phyloP scores from a whole-genome alignment of 768 basidiomycete genomes.

The Calocybe cyanea region DNA sequence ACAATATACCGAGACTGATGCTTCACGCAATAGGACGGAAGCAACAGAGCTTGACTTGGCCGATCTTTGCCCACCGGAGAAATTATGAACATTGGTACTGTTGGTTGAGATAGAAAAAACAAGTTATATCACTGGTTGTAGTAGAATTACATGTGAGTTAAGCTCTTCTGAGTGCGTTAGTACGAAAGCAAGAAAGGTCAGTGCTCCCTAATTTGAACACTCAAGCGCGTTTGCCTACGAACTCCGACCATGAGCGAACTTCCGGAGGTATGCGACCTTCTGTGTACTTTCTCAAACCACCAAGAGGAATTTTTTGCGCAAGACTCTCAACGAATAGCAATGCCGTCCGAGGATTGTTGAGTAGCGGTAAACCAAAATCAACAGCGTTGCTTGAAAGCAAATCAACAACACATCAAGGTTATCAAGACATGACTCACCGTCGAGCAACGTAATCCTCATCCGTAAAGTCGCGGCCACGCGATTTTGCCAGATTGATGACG shows the following conservation, averaged over 20 bases:
- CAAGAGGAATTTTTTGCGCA: constrained; percentile 76
- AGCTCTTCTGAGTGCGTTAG: constrained; percentile 20
- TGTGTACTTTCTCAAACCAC: constrained; percentile 71
- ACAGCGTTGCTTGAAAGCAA: constrained; percentile 70
- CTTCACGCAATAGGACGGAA: constrained; percentile 8
- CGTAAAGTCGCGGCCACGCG: constrained; percentile 66
- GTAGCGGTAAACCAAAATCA: constrained; percentile 88
- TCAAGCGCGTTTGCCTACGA: constrained; percentile 70
- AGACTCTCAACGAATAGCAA: constrained; percentile 89
- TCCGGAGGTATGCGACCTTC: constrained; percentile 90
- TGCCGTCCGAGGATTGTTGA: constrained; percentile 89
- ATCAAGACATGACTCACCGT: constrained; percentile 44
- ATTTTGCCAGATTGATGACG: constrained; percentile 88
- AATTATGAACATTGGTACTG: constrained; percentile 25
- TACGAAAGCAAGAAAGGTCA: constrained; percentile 3
- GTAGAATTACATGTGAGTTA: constrained; percentile 10
- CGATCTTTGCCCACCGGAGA: constrained; percentile 46
- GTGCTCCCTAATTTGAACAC: constrained; percentile 6
- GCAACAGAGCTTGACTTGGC: constrained; percentile 38
- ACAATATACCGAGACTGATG: constrained; percentile 25
- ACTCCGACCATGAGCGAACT: constrained; percentile 90
- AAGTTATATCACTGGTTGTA: constrained; percentile 5
- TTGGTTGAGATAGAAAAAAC: neutral
- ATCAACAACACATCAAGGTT: neutral
- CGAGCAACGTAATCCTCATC: constrained; percentile 98